phyloP scores from a whole-genome alignment of 768 basidiomycete genomes.

The Lactifluus rugatus region DNA sequence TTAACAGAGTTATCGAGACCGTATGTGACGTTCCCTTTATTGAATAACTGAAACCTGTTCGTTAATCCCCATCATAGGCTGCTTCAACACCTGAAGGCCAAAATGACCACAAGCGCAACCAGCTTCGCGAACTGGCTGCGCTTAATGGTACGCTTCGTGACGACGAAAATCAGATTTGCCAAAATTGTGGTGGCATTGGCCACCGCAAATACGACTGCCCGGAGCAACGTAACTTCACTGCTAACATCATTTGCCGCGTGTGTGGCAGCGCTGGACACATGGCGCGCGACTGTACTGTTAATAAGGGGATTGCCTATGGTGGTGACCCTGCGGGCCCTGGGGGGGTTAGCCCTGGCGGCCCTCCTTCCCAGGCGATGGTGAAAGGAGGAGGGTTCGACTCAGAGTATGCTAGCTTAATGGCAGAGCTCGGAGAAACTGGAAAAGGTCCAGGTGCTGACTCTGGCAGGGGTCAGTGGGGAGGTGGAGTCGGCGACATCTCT shows the following conservation, averaged over 20 bases:
- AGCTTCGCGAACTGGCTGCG: conserved; percentile 94
- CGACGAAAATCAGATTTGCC: conserved; percentile 98
- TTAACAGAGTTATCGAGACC: conserved; percentile 97
- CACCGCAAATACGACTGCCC: conserved; percentile 99
- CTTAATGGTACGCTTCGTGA: conserved; percentile 98
- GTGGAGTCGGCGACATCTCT: conserved; percentile 43
- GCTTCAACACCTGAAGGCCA: conserved; percentile 98
- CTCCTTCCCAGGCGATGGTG: conserved; percentile 38
- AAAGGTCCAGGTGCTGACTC: conserved; percentile 46
- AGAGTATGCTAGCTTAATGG: conserved; percentile 96
- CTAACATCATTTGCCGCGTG: conserved; percentile 98
- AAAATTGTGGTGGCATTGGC: conserved; percentile 89
- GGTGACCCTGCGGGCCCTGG: conserved; percentile 2
- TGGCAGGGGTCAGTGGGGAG: conserved; percentile 50
- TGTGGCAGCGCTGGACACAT: conserved; percentile 98
- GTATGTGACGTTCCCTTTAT: conserved; percentile 39
- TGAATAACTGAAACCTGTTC: background rate
- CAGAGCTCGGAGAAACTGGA: conserved; percentile 85
- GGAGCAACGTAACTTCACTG: conserved; percentile 95
- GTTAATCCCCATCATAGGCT: conserved; percentile 45
- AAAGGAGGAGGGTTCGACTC: conserved; percentile 89
- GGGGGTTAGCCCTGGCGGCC: conserved; percentile 47
- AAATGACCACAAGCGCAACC: conserved; percentile 98
- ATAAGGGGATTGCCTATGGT: conserved; percentile 44
- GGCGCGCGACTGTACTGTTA: conserved; percentile 95